Evolutionary conservation across 148 eudicot species (phyloP), one percentile per base, ranked within the genome.

Genomic region (Arctostaphylos glauca): DNA sequence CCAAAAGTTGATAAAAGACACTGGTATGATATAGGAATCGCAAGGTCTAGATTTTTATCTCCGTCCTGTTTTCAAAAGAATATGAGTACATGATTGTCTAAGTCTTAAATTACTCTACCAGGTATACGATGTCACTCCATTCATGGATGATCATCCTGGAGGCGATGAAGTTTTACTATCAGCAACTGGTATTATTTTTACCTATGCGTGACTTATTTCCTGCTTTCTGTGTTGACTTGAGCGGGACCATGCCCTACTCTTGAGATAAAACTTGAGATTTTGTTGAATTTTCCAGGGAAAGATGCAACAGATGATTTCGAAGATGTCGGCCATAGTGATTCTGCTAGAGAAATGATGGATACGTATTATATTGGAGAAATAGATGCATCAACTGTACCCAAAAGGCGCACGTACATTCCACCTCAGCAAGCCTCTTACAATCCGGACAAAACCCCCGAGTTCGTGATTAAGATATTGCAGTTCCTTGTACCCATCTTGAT

Each of bases 121-220:
- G 98, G 98, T 95, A 54, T 95, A 95, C 86, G 97, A 95, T 83
- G 94, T 95, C 55, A 92, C 93, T 43, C 90, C 92, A 19, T 95
- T 95, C 87, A 92, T 95, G 98, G 97, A 93, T 15, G 98, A 95
- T 86, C 98, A 95, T 84, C 98, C 98, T 18, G 97, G 98, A 89
- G 98, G 98, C 50, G 97, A 92, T 84, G 97, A 93, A 88, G 97
- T 95, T 78, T 80, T 95, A 88, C 92, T 95, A 47, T 86, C 98
- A 44, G 93, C 98, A 76, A 92, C 98, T 25, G 98, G 98, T 95
- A 86, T 81, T 81, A 66, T 52, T 43, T 5, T 53, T 31, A 58
- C 55, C 70, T 9, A n/a, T 43, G 47, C 81, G 13, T 25, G 14
- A 72, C 54, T 58, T 67, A 8, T 66, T 50, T 77, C 49, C 76